Evolutionary conservation across 192 early-diverging fungal genomes (phyloP).

Genomic region (Coemansia sp.): DNA sequence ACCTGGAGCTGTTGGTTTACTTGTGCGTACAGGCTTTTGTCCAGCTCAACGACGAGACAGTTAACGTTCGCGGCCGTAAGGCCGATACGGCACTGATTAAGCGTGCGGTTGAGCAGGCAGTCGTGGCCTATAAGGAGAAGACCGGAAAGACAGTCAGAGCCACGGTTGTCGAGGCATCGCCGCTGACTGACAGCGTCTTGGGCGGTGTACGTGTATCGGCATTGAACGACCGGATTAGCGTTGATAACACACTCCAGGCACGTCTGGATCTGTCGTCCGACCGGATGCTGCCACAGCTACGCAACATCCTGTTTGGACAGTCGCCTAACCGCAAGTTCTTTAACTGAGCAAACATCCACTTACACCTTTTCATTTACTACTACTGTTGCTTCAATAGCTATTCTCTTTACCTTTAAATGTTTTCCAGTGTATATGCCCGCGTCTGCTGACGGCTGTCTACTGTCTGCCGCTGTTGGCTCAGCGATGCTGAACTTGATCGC

Average conservation of each 20-base stretch:
- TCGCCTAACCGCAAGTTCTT: conserved; percentile 91
- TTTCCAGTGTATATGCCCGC: not conserved
- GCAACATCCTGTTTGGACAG: conserved; percentile 87
- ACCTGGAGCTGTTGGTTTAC: conserved; percentile 74
- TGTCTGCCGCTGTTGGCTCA: not conserved
- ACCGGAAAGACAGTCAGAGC: conserved; percentile 44
- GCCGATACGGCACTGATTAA: conserved; percentile 69
- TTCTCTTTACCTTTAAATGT: not conserved
- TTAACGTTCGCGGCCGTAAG: conserved; percentile 74
- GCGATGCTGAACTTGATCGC: not conserved
- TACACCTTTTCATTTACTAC: conserved; percentile 7
- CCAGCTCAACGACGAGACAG: conserved; percentile 82
- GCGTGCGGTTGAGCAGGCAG: conserved; percentile 57
- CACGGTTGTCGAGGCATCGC: conserved; percentile 59
- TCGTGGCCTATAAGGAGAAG: conserved; percentile 63
- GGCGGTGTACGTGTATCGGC: conserved; percentile 89
- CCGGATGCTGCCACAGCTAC: conserved; percentile 92
- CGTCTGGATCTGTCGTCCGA: conserved; percentile 85
- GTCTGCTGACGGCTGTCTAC: not conserved
- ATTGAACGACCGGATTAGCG: conserved; percentile 76
- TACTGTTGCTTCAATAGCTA: not conserved
- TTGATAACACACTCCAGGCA: conserved; percentile 92
- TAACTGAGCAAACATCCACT: conserved; percentile 45
- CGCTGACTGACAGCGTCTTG: conserved; percentile 77
- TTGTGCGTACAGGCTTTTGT: conserved; percentile 74